phyloP scores from a whole-genome alignment of 2,329 filamentous ascomycete species.

The Dryadomyces quercus-mongolicae region DNA sequence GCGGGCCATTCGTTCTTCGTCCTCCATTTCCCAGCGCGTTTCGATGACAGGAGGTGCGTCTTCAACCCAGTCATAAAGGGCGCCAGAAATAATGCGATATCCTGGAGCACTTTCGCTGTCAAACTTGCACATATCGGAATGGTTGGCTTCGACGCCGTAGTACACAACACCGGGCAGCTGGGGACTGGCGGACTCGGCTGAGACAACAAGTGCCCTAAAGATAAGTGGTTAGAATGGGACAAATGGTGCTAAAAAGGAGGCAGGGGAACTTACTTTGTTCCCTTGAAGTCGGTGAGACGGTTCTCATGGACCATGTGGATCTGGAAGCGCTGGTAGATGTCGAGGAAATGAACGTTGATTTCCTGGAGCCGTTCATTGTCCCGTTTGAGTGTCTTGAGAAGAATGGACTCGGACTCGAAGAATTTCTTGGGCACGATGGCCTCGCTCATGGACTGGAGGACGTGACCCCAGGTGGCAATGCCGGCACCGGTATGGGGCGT shows the following conservation, averaged over 20 bases:
- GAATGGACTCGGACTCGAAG: slow-evolving; percentile 53
- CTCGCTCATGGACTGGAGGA: slow-evolving; percentile 56
- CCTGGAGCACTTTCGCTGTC: slow-evolving; percentile 51
- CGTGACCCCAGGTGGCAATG: slow-evolving; percentile 52
- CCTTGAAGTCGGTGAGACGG: slow-evolving; percentile 56
- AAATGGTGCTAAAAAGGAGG: too few relatives aligned
- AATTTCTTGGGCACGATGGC: slow-evolving; percentile 53
- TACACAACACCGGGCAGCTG: slow-evolving; percentile 57
- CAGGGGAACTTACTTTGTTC: slow-evolving; percentile 31
- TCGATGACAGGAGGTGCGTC: slow-evolving; percentile 42
- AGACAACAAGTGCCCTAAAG: slow-evolving; percentile 47
- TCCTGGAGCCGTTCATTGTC: slow-evolving; percentile 64
- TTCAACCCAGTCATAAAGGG: slow-evolving; percentile 37
- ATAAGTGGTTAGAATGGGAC: background rate
- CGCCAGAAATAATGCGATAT: slow-evolving; percentile 39
- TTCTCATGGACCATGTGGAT: slow-evolving; percentile 71
- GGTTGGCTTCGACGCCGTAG: slow-evolving; percentile 64
- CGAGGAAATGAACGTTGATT: slow-evolving; percentile 61
- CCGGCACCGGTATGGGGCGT: slow-evolving; percentile 64
- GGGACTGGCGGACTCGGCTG: slow-evolving; percentile 57
- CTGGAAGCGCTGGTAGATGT: slow-evolving; percentile 57
- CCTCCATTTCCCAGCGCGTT: slow-evolving; percentile 48
- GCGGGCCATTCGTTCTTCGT: slow-evolving; percentile 34
- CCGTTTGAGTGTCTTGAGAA: slow-evolving; percentile 58
- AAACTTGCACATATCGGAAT: slow-evolving; percentile 63